A percentile compares a stretch with the other conserved stretches of the same genome.
Conservation (phyloP, 805 yeast species). For the Candida ortonii region DNA sequence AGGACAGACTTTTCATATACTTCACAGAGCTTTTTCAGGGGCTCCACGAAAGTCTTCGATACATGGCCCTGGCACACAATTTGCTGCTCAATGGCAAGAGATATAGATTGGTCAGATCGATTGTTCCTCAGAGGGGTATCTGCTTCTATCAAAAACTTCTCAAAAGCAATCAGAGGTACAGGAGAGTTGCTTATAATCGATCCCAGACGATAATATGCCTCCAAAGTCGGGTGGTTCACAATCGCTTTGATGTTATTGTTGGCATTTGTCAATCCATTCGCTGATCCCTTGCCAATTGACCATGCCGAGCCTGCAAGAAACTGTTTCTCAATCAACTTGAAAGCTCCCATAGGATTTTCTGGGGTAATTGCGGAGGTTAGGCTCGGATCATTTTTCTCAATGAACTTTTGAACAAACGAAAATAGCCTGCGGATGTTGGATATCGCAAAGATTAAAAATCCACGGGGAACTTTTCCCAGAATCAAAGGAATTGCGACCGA, state of each 20-base stretch:
- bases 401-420: constrained; percentile 54
- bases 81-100: constrained; percentile 56
- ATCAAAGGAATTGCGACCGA: constrained; percentile 54
- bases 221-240: constrained; percentile 45
- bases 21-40: constrained; percentile 44
- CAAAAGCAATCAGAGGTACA: constrained; percentile 53
- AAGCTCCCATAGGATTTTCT: constrained; percentile 33
- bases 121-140: constrained; percentile 39
- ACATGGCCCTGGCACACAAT: constrained; percentile 60
- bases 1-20: constrained; percentile 40
- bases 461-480: constrained; percentile 67
- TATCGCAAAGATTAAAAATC: constrained; percentile 62
- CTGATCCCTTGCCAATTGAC: constrained; percentile 27
- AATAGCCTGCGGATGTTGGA: constrained; percentile 63
- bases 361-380: constrained; percentile 26
- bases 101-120: constrained; percentile 37
- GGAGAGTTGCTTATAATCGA: constrained; percentile 50
- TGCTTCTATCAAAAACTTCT: constrained; percentile 58
- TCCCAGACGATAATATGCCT: constrained; percentile 50
- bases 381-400: constrained; percentile 45
- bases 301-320: constrained; percentile 31
- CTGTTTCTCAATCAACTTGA: constrained; percentile 27
- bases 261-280: constrained; percentile 9
- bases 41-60: constrained; percentile 37
- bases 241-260: constrained; percentile 15